Conservation (phyloP, 371 early-diverging fungal species). For the Mortierella sp. region DNA sequence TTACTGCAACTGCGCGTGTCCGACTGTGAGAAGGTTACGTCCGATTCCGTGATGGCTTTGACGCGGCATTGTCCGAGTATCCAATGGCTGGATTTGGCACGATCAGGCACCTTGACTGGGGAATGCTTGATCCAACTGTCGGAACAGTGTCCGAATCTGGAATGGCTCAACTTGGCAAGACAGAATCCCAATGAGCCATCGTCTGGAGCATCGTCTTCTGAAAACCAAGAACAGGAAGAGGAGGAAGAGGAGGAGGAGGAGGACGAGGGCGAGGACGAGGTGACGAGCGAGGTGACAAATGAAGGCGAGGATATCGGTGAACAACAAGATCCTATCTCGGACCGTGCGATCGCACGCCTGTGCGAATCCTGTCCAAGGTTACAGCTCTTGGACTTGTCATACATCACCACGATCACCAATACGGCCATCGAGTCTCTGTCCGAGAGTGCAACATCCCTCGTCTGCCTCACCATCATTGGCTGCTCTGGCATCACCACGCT, state of each 20-base stretch:
- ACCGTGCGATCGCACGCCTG: constrained; percentile 23
- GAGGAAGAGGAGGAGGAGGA: not conserved
- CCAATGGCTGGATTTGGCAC: constrained; percentile 50
- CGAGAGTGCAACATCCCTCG: constrained; percentile 30
- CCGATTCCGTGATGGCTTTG: constrained; percentile 15
- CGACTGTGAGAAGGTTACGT: constrained; percentile 37
- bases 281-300: not conserved
- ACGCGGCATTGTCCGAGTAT: constrained; percentile 32
- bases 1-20: constrained; percentile 43
- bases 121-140: constrained; percentile 32
- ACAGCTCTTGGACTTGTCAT: constrained; percentile 52
- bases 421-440: constrained; percentile 47
- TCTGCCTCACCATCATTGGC: constrained; percentile 55
- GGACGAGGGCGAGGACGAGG: constrained; percentile 3
- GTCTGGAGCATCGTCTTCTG: not conserved
- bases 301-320: not conserved
- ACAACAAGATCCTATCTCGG: constrained; percentile 20
- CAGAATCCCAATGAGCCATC: constrained; percentile 12
- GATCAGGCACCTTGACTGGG: constrained; percentile 35
- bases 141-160: constrained; percentile 26
- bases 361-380: constrained; percentile 46
- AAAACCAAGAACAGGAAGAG: not conserved
- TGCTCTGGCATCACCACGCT: constrained; percentile 48
- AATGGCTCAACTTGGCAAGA: constrained; percentile 51
- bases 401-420: constrained; percentile 47